Evolutionary conservation across 495 filamentous ascomycete species (phyloP), one percentile per base, ranked within the genome.

Genomic region (Ramalina intermedia): DNA sequence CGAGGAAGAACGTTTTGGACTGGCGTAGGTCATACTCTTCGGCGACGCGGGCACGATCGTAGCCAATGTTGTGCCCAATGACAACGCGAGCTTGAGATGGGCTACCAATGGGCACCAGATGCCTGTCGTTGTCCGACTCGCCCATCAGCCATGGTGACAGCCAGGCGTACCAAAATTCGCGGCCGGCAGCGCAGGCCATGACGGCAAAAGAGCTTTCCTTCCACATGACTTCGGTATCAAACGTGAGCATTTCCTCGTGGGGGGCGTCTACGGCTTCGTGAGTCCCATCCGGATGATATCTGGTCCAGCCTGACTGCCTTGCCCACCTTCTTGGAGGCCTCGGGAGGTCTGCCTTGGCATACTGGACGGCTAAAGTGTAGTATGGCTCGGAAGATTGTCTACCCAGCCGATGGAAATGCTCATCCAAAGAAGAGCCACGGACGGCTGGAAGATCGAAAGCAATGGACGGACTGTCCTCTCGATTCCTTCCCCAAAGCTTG

Each of bases 151-250:
- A 99, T 0, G 91, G 91, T 18, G 89, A 96, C 45, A 99, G 63
- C 91, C 91, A 99, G 2, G 84, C 85, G 67, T 96, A 99, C 91
- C 91, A 99, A 20, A 84, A 79, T 13, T 79, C 85, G 11, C 84
- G 79, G 52, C 85, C 85, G 43, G 79, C 84, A 9, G 91, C 91
- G 54, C 87, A 96, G 35, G 91, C 91, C 91, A 99, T 96, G 37
- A 93, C 84, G 6, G 91, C 88, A 64, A 84, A 96, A 0, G 82
- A 78, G 57, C 81, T 85, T 58, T 88, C 77, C 57, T 93, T 94
- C 69, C 81, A 99, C 80, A 99, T 82, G 41, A 96, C 89, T 65
- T 99, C 91, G 12, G 87, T 91, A 64, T 99, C 91, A 60, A 99
- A 99, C 26, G 81, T 85, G 37, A 99, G 65, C 75, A 87, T 80